phyloP scores from a whole-genome alignment of 2,329 filamentous ascomycete species.

The Microdochium paspali region DNA sequence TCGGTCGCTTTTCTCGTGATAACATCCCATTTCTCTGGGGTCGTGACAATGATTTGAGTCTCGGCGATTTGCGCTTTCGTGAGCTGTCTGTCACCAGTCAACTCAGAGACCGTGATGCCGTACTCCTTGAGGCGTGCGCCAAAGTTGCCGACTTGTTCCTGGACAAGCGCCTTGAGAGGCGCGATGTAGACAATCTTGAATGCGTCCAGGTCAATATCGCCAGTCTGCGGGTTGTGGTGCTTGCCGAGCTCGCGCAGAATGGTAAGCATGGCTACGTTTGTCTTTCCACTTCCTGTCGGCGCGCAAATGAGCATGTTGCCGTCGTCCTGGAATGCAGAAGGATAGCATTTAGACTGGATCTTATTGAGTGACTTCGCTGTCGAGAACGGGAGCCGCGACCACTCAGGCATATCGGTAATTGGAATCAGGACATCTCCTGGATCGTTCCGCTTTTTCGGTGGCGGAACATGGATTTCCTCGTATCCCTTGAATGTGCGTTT shows the following conservation, averaged over 20 bases:
- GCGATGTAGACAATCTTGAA: slow-evolving; percentile 99
- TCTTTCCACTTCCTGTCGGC: slow-evolving; percentile 95
- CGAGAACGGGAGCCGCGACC: slow-evolving; percentile 81
- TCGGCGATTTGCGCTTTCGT: slow-evolving; percentile 98
- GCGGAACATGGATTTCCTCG: slow-evolving; percentile 94
- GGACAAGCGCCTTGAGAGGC: slow-evolving; percentile 87
- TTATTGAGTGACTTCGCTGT: slow-evolving; percentile 82
- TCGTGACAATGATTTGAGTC: slow-evolving; percentile 96
- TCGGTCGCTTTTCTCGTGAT: slow-evolving; percentile 97
- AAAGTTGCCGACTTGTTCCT: slow-evolving; percentile 97
- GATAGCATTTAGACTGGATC: slow-evolving; percentile 90
- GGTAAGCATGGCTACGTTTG: slow-evolving; percentile 94
- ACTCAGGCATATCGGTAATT: slow-evolving; percentile 82
- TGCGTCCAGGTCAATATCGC: slow-evolving; percentile 89
- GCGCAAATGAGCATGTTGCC: slow-evolving; percentile 98
- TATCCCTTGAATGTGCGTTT: slow-evolving; percentile 97
- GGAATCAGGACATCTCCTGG: slow-evolving; percentile 74
- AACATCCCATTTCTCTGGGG: slow-evolving; percentile 98
- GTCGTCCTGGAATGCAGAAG: slow-evolving; percentile 83
- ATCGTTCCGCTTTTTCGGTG: slow-evolving; percentile 79
- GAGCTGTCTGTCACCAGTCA: slow-evolving; percentile 94
- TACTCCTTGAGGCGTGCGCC: slow-evolving; percentile 84
- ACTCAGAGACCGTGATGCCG: slow-evolving; percentile 85
- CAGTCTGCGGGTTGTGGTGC: slow-evolving; percentile 77
- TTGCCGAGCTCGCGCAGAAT: slow-evolving; percentile 96